Conservation (phyloP, 345 rosid species). For the Laguncularia racemosa region DNA sequence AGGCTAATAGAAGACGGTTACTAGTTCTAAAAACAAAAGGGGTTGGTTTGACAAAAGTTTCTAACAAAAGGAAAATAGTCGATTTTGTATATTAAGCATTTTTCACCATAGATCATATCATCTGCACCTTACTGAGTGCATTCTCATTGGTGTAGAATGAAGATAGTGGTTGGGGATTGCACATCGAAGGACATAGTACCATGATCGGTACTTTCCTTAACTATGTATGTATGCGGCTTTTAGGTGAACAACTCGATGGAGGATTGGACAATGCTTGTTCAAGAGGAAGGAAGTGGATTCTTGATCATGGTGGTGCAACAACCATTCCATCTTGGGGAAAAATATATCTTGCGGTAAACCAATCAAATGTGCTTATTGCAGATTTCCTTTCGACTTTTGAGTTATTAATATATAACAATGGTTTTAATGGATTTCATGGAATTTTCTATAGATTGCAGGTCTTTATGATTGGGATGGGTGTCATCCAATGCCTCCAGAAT, state of each 20-base stretch:
- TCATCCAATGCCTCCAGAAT: slow-evolving; percentile 71
- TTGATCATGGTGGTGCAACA: slow-evolving; percentile 31
- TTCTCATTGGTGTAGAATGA: slow-evolving; percentile 20
- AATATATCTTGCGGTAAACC: slow-evolving; percentile 39
- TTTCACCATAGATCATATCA: too few species aligned
- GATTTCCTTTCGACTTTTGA: too few species aligned
- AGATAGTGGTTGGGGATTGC: slow-evolving; percentile 60
- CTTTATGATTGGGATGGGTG: slow-evolving; percentile 49
- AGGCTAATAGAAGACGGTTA: too few species aligned
- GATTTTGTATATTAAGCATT: too few species aligned
- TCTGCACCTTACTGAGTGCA: background rate
- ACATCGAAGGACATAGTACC: slow-evolving; percentile 45
- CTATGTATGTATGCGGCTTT: slow-evolving; percentile 44
- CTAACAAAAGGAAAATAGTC: too few species aligned
- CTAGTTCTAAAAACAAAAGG: too few species aligned
- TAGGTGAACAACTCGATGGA: slow-evolving; percentile 39
- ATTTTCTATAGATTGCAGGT: slow-evolving; percentile 27
- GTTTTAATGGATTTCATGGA: background rate
- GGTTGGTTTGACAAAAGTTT: too few species aligned
- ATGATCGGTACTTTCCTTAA: slow-evolving; percentile 38
- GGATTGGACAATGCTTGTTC: slow-evolving; percentile 34
- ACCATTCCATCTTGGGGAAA: slow-evolving; percentile 52
- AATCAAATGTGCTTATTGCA: background rate
- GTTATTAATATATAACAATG: background rate
- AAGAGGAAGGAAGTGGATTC: slow-evolving; percentile 44